These are phyloP conservation scores for Exserohilum rostratum DNA, from an alignment of 2,329 filamentous ascomycete species.

Conservation along the genomic window DNA sequence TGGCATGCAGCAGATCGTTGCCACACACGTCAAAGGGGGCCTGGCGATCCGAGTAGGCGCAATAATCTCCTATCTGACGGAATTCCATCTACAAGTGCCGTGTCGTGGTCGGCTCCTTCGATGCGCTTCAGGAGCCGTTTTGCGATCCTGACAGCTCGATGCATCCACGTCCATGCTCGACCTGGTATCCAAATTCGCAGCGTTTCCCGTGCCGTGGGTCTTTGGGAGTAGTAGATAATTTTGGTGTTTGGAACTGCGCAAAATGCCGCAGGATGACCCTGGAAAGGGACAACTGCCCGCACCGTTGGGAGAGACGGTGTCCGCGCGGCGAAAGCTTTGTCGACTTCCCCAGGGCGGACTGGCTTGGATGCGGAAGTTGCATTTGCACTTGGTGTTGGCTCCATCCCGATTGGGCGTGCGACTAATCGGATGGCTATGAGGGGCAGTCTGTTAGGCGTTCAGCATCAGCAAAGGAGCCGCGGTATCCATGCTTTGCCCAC, in stretches of 20 bases:
- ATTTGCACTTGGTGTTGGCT: background rate
- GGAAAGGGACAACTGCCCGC: background rate
- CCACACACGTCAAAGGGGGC: conserved; percentile 6
- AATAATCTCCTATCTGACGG: background rate
- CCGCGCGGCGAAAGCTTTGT: background rate
- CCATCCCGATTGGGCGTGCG: background rate
- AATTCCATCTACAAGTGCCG: conserved; percentile 6
- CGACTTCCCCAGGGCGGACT: conserved; percentile 1
- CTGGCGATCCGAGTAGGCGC: background rate
- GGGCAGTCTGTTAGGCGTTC: conserved; percentile 2
- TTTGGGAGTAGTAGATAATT: too few species aligned
- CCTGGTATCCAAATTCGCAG: background rate
- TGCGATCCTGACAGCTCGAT: conserved; percentile 3
- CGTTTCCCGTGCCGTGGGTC: background rate
- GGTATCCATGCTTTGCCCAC: conserved; percentile 6
- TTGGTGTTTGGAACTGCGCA: background rate
- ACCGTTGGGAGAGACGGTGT: conserved; percentile 7
- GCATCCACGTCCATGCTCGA: background rate
- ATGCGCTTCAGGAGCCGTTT: conserved; percentile 4
- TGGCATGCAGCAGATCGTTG: background rate
- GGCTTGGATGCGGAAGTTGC: background rate
- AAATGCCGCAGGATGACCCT: background rate
- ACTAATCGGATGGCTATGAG: background rate
- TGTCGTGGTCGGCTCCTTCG: conserved; percentile 1
- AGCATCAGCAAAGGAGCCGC: conserved; percentile 2